Evolutionary conservation across 1,139 yeast species (phyloP).

Genomic region (Suhomyces maxii): DNA sequence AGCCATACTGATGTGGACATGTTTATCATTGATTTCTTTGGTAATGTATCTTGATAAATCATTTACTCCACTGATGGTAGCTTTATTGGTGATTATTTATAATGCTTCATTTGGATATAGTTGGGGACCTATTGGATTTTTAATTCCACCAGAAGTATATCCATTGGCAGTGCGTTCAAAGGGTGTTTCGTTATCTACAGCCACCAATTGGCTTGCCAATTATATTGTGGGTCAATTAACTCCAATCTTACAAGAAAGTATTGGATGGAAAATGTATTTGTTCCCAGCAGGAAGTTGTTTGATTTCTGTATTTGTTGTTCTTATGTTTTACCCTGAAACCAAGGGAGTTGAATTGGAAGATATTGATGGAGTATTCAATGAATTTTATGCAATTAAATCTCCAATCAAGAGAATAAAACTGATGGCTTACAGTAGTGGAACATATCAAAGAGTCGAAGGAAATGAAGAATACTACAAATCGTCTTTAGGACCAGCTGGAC

Average conservation of each 20-base stretch:
- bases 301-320: constrained; percentile 44
- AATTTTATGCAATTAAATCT: constrained; percentile 20
- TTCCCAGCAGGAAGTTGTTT: constrained; percentile 51
- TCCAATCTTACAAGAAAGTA: constrained; percentile 47
- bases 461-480: constrained; percentile 5
- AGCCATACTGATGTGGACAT: constrained; percentile 47
- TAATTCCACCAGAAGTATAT: constrained; percentile 55
- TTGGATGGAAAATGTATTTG: constrained; percentile 52
- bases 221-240: constrained; percentile 57
- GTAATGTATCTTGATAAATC: constrained; percentile 38
- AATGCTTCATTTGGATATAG: constrained; percentile 56
- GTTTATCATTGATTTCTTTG: constrained; percentile 42
- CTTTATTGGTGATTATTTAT: constrained; percentile 48
- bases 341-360: constrained; percentile 55
- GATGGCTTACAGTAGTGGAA: constrained; percentile 1
- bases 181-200: constrained; percentile 55
- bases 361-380: constrained; percentile 73
- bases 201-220: constrained; percentile 57
- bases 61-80: constrained; percentile 48
- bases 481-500: neutral
- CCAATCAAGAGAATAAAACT: constrained; percentile 14
- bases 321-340: constrained; percentile 54
- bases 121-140: constrained; percentile 60
- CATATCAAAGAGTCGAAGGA: constrained; percentile 2
- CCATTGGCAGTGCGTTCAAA: constrained; percentile 55